A percentile compares a stretch with the other conserved stretches of the same genome.
Evolutionary conservation across 805 yeast genomes (phyloP).

Genomic region (Lipomyces kockii): DNA sequence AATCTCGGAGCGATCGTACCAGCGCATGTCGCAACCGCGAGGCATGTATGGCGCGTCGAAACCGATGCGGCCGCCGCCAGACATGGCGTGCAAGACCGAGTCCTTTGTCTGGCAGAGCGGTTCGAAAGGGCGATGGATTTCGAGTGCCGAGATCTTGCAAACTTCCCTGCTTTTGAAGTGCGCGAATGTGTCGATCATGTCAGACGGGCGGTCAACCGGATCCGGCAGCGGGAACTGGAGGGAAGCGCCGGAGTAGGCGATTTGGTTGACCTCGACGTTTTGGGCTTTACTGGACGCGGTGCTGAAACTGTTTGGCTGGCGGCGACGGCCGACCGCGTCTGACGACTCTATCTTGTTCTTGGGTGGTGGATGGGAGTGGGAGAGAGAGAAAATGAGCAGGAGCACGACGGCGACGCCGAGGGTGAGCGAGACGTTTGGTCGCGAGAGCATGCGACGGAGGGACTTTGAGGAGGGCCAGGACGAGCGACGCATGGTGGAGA

Average conservation of each 20-base stretch:
- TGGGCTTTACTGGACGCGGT: not conserved
- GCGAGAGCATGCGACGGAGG: slow-evolving; percentile 14
- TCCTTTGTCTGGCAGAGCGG: slow-evolving; percentile 29
- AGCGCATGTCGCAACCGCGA: slow-evolving; percentile 37
- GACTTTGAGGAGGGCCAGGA: slow-evolving; percentile 2
- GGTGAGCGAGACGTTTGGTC: slow-evolving; percentile 15
- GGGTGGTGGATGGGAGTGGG: slow-evolving; percentile 9
- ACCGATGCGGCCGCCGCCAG: slow-evolving; percentile 36
- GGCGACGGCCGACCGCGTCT: no score
- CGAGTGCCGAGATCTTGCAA: slow-evolving; percentile 32
- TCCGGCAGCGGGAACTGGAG: slow-evolving; percentile 29
- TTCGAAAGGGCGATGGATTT: slow-evolving; percentile 36
- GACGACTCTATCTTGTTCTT: not conserved
- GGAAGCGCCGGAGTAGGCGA: slow-evolving; percentile 29
- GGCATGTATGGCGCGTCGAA: slow-evolving; percentile 38
- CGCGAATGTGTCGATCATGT: slow-evolving; percentile 33
- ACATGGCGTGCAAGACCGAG: slow-evolving; percentile 31
- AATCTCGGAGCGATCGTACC: slow-evolving; percentile 33
- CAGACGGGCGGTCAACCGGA: slow-evolving; percentile 16
- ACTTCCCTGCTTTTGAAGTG: slow-evolving; percentile 21
- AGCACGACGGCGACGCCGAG: slow-evolving; percentile 11
- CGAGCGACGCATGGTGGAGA: slow-evolving; percentile 11
- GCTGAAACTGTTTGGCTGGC: not conserved
- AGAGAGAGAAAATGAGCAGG: slow-evolving; percentile 14
- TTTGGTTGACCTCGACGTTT: not conserved